Conservation (phyloP, 495 filamentous ascomycete species). For the Collariella sp. region DNA sequence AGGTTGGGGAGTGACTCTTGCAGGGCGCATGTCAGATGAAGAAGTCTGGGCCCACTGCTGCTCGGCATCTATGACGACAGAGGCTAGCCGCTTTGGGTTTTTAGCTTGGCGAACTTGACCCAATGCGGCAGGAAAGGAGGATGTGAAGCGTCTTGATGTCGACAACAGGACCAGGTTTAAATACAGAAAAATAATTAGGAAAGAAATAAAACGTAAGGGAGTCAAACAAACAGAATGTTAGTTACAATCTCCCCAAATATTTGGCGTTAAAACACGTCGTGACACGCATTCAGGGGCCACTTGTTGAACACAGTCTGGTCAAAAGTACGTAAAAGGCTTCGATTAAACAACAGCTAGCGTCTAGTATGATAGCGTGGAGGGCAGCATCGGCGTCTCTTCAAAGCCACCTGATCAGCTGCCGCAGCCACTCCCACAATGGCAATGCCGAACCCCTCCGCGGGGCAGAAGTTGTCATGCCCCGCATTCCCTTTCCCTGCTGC, state of each 20-base stretch:
- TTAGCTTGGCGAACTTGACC: neutral
- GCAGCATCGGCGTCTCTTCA: neutral
- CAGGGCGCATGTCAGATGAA: neutral
- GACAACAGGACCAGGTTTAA: no score
- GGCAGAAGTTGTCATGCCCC: constrained; percentile 18
- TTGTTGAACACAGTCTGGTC: no score
- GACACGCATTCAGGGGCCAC: no score
- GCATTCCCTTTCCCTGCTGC: neutral
- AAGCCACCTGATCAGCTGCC: neutral
- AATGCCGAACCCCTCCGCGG: neutral
- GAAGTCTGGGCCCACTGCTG: neutral
- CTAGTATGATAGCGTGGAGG: no score
- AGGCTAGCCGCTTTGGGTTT: neutral
- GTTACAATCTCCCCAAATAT: no score
- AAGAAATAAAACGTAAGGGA: no score
- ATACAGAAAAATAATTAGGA: no score
- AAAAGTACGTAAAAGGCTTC: no score
- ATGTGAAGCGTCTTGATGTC: no score
- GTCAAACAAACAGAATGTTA: no score
- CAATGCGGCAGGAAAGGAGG: neutral
- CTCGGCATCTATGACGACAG: neutral
- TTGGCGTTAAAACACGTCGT: no score
- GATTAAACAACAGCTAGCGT: no score
- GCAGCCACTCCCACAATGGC: neutral
- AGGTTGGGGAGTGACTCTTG: neutral